Conservation (phyloP, 2,329 filamentous ascomycete species). For the Pseudopithomyces maydicus region DNA sequence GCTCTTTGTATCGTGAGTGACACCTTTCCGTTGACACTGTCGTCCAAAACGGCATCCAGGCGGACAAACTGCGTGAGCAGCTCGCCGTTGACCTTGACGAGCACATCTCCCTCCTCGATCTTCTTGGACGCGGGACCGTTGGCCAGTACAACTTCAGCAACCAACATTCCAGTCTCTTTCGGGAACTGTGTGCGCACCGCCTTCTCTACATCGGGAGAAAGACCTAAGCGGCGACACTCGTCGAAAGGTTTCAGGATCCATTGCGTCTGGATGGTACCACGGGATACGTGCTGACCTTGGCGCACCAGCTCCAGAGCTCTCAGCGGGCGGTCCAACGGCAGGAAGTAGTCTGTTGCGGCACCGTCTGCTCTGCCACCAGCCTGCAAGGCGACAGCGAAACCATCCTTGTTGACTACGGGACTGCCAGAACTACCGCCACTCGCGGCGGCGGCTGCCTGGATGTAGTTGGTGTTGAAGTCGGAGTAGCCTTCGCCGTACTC, state of each 20-base stretch:
- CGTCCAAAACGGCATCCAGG: constrained; percentile 89
- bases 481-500: constrained; percentile 98
- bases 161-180: constrained; percentile 94
- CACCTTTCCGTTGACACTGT: constrained; percentile 79
- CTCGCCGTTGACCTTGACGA: constrained; percentile 92
- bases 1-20: constrained; percentile 85
- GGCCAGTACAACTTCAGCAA: constrained; percentile 92
- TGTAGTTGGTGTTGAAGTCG: constrained; percentile 96
- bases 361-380: constrained; percentile 93
- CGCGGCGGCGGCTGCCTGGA: constrained; percentile 94
- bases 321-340: constrained; percentile 87
- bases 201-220: constrained; percentile 85
- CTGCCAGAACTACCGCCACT: constrained; percentile 98
- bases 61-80: constrained; percentile 91
- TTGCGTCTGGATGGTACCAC: constrained; percentile 97
- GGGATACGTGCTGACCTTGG: constrained; percentile 73
- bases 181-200: constrained; percentile 83
- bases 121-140: constrained; percentile 85
- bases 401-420: constrained; percentile 95
- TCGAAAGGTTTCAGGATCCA: constrained; percentile 98
- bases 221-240: constrained; percentile 86
- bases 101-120: constrained; percentile 90
- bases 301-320: constrained; percentile 87
- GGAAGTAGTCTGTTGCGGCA: constrained; percentile 95
- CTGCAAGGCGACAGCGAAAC: constrained; percentile 88